These are phyloP conservation scores for Lecanicillium sp. DNA, from an alignment of 2,329 filamentous ascomycete species.

Conservation along the genomic window DNA sequence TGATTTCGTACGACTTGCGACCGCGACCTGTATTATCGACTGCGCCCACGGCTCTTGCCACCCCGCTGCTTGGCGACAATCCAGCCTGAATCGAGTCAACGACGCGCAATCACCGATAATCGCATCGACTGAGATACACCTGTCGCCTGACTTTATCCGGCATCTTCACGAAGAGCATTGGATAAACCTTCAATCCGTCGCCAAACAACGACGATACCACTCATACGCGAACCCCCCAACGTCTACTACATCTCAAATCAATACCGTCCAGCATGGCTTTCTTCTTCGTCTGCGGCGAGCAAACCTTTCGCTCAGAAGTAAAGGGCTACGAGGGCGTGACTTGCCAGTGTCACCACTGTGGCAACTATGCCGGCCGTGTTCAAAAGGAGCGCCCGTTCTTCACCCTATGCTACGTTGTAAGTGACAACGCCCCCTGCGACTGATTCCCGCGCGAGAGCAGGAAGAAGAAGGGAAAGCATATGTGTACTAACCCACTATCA, in stretches of 20 bases:
- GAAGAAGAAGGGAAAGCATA: no score
- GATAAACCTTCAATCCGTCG: background rate
- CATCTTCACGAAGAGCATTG: no score
- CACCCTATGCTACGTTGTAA: conserved; percentile 69
- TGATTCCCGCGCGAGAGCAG: no score
- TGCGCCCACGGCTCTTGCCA: no score
- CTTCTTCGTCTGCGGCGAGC: conserved; percentile 56
- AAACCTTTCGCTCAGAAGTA: conserved; percentile 54
- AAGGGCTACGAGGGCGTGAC: conserved; percentile 55
- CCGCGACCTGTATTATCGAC: no score
- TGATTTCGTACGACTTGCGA: no score
- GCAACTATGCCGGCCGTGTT: conserved; percentile 56
- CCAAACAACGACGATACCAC: background rate
- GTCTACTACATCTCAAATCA: no score
- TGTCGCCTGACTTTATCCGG: no score
- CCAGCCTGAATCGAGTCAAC: no score
- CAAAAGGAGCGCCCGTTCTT: conserved; percentile 67
- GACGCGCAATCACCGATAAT: no score
- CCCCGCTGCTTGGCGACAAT: no score
- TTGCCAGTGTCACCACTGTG: conserved; percentile 61
- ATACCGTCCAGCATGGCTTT: conserved; percentile 46
- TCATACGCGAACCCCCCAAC: background rate
- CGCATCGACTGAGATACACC: no score
- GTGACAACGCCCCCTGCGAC: conserved; percentile 21
- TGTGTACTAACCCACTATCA: background rate